Conservation (phyloP, 1,284 basidiomycete genomes). For the Malassezia furfur region DNA sequence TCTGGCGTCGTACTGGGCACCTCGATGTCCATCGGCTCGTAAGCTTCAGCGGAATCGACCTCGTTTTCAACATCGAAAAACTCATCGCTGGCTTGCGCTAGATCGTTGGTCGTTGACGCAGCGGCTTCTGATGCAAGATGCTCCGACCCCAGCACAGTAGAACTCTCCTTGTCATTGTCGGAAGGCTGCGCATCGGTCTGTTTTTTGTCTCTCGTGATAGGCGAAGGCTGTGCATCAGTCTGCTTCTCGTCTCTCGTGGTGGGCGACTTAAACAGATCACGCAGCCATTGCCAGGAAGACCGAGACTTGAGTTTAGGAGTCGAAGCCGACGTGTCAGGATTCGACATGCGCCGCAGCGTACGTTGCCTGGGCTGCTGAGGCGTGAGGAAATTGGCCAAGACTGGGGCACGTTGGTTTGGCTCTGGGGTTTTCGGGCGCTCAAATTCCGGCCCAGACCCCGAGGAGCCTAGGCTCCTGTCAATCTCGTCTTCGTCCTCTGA, state of each 20-base stretch:
- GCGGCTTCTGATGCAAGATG: too few species aligned
- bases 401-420: background rate
- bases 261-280: background rate
- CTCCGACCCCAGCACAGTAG: too few species aligned
- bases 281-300: slow-evolving; percentile 15
- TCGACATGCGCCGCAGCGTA: slow-evolving; percentile 3
- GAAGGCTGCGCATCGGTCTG: too few species aligned
- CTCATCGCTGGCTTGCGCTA: background rate
- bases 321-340: background rate
- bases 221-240: too few species aligned
- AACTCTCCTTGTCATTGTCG: too few species aligned
- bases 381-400: slow-evolving; percentile 1
- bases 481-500: slow-evolving; percentile 9
- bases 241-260: background rate
- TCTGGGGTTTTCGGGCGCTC: background rate
- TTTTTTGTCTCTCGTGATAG: background rate
- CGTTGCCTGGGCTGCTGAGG: slow-evolving; percentile 1
- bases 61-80: background rate
- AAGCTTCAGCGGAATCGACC: background rate
- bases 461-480: background rate
- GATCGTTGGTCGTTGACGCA: too few species aligned
- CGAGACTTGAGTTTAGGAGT: background rate
- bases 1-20: too few species aligned
- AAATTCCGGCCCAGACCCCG: background rate
- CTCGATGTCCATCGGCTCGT: background rate